A percentile compares a stretch with the other conserved stretches of the same genome.
phyloP scores from a whole-genome alignment of 768 basidiomycete genomes.

The Kwoniella sp. region DNA sequence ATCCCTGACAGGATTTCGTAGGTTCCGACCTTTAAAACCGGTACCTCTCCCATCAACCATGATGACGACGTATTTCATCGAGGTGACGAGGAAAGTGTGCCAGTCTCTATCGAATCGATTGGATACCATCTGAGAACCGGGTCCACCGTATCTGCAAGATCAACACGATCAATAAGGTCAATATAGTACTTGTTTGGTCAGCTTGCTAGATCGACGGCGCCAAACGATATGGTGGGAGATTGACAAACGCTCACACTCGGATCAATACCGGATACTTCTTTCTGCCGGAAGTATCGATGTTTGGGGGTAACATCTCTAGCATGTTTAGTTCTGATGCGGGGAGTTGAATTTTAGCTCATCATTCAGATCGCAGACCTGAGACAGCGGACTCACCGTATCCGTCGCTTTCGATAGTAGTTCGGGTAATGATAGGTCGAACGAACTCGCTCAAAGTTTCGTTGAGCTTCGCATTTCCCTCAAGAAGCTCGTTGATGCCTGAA shows the following conservation, averaged over 20 bases:
- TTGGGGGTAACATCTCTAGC: constrained; percentile 84
- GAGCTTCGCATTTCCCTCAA: constrained; percentile 72
- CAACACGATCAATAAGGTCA: constrained; percentile 14
- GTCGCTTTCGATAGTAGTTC: constrained; percentile 75
- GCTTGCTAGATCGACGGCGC: background rate
- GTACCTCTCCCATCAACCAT: constrained; percentile 91
- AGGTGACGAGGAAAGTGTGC: constrained; percentile 82
- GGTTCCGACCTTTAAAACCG: constrained; percentile 78
- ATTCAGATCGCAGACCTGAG: constrained; percentile 17
- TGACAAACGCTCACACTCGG: constrained; percentile 63
- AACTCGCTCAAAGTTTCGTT: constrained; percentile 68
- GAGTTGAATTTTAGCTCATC: constrained; percentile 2
- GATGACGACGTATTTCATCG: constrained; percentile 80
- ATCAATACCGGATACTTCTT: constrained; percentile 95
- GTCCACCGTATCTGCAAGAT: constrained; percentile 84
- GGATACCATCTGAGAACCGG: constrained; percentile 76
- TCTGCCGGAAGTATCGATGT: constrained; percentile 91
- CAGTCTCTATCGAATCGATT: constrained; percentile 72
- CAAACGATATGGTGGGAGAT: no score
- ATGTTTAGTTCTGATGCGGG: constrained; percentile 73
- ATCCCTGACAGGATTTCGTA: constrained; percentile 84
- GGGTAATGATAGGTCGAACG: constrained; percentile 69
- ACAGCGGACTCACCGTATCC: constrained; percentile 67
- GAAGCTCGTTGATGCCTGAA: constrained; percentile 62
- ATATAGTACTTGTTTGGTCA: background rate